Evolutionary conservation across 164 flowering plant genomes (phyloP).

Genomic region (Aristolochia californica): DNA sequence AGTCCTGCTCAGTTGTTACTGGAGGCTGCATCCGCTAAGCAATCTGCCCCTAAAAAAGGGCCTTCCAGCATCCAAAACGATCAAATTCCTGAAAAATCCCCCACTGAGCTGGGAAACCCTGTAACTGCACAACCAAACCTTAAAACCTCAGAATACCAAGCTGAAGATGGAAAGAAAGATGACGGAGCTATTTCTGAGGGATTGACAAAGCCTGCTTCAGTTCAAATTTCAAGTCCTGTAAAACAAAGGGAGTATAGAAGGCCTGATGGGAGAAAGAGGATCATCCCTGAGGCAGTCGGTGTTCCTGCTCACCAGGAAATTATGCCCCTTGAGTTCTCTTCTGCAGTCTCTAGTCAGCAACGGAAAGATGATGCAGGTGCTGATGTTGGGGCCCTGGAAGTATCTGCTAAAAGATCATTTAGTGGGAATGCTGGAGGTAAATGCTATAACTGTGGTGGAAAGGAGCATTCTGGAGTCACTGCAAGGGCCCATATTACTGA

Average conservation of each 20-base stretch:
- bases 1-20: constrained; percentile 92
- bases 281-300: constrained; percentile 96
- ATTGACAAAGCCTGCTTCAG: constrained; percentile 34
- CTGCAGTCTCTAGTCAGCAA: constrained; percentile 21
- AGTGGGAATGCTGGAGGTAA: constrained; percentile 14
- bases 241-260: constrained; percentile 93
- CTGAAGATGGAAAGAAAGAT: constrained; percentile 45
- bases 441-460: constrained; percentile 9
- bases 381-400: constrained; percentile 33
- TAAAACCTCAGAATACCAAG: constrained; percentile 33
- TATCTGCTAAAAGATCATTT: constrained; percentile 30
- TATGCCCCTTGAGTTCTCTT: constrained; percentile 36
- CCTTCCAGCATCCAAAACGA: constrained; percentile 29
- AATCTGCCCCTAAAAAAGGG: constrained; percentile 46
- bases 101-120: constrained; percentile 23
- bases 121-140: constrained; percentile 8
- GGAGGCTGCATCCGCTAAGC: constrained; percentile 86
- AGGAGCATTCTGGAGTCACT: constrained; percentile 62
- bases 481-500: constrained; percentile 76
- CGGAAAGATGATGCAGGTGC: constrained; percentile 31
- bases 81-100: constrained; percentile 35
- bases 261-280: constrained; percentile 97
- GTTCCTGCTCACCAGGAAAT: constrained; percentile 52
- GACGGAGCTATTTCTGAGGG: constrained; percentile 34
- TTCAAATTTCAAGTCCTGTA: constrained; percentile 68